A percentile compares a stretch with the other conserved stretches of the same genome.
These are phyloP conservation scores for Purpureocillium lavendulum DNA, from an alignment of 2,329 filamentous ascomycete species.

Conservation along the genomic window DNA sequence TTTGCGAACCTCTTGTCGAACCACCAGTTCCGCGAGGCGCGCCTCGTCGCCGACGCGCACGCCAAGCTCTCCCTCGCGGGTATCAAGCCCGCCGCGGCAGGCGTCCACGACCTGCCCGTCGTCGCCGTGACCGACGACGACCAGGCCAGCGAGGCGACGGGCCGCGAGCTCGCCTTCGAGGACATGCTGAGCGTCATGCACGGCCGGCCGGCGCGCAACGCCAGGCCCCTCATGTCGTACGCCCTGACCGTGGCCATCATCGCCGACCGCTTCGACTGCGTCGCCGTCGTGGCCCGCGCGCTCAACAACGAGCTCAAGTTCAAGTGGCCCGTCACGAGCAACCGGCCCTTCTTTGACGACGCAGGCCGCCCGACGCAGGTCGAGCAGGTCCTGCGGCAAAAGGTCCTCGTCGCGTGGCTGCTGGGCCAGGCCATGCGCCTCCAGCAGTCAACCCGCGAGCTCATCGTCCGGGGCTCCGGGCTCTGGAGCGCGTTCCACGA, in stretches of 20 bases:
- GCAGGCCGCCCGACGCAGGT: slow-evolving; percentile 30
- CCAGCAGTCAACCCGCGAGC: slow-evolving; percentile 51
- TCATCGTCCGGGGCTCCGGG: slow-evolving; percentile 57
- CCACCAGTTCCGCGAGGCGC: slow-evolving; percentile 54
- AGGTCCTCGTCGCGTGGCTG: slow-evolving; percentile 57
- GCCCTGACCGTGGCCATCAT: slow-evolving; percentile 61
- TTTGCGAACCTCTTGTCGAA: slow-evolving; percentile 60
- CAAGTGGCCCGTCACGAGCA: slow-evolving; percentile 43
- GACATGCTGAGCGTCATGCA: slow-evolving; percentile 64
- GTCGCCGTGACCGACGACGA: slow-evolving; percentile 61
- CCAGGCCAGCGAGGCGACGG: slow-evolving; percentile 51
- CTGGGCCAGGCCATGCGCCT: slow-evolving; percentile 55
- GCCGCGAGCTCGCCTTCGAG: slow-evolving; percentile 53
- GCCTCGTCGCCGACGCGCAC: slow-evolving; percentile 42
- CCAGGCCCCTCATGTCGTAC: slow-evolving; percentile 45
- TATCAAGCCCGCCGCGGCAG: slow-evolving; percentile 38
- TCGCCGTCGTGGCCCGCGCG: slow-evolving; percentile 44
- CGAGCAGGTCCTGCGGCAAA: slow-evolving; percentile 62
- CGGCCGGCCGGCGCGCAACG: slow-evolving; percentile 25
- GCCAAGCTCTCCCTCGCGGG: slow-evolving; percentile 37
- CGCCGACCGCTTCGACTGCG: slow-evolving; percentile 65
- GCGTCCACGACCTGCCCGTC: slow-evolving; percentile 47
- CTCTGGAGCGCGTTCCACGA: slow-evolving; percentile 41
- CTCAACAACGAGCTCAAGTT: slow-evolving; percentile 40
- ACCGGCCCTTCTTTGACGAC: slow-evolving; percentile 25